These are phyloP conservation scores for Carex kokanica DNA, from an alignment of 176 grass and related monocot genomes.

Conservation along the genomic window DNA sequence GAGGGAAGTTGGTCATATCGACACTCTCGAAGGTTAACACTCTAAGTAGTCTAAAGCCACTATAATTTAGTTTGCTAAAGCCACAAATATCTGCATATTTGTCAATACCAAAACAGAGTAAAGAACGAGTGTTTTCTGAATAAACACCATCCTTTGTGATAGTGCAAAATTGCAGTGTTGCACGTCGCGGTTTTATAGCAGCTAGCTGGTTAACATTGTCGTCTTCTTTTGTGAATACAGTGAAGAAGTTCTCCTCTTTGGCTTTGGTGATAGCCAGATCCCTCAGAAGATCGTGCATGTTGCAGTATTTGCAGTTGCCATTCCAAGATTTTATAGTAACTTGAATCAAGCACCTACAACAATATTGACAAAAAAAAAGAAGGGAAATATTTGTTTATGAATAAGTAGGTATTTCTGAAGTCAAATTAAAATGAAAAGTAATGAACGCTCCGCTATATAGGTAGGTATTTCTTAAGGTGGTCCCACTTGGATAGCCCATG, in stretches of 20 bases:
- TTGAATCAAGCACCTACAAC: constrained; percentile 5
- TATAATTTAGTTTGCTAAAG: no score
- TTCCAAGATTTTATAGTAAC: background rate
- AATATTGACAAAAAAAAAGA: background rate
- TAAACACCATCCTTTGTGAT: background rate
- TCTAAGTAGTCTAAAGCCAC: no score
- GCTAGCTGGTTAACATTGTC: background rate
- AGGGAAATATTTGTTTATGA: no score
- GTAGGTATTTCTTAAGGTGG: no score
- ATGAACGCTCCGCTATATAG: no score
- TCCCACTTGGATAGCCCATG: no score
- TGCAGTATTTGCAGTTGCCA: background rate
- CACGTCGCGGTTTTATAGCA: background rate
- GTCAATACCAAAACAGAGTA: background rate
- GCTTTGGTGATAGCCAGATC: background rate
- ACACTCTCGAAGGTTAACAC: no score
- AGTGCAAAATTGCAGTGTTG: background rate
- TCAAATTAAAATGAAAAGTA: no score
- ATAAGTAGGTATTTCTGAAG: background rate
- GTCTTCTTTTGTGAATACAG: background rate
- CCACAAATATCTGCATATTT: no score
- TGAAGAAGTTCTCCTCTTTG: constrained; percentile 8
- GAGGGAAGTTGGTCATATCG: no score
- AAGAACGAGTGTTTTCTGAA: background rate
- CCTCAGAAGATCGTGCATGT: background rate